Evolutionary conservation across 2,329 filamentous ascomycete species (phyloP).

Genomic region (Phoma sp.): DNA sequence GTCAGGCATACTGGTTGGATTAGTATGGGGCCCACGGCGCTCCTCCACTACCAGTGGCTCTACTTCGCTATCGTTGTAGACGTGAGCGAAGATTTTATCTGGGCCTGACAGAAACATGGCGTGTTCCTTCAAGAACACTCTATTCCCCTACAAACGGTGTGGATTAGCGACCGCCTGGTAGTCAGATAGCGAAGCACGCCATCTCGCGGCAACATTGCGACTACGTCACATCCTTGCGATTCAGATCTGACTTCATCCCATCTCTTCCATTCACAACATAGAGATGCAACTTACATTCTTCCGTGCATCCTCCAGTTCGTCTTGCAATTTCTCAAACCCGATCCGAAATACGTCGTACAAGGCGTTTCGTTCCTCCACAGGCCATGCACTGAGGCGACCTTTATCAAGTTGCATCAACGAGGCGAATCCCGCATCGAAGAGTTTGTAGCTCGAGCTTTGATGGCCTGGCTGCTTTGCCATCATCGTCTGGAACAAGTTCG

Average conservation of each 20-base stretch:
- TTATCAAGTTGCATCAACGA: slow-evolving; percentile 5
- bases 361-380: slow-evolving; percentile 7
- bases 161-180: not conserved
- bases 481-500: slow-evolving; percentile 29
- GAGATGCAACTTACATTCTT: slow-evolving; percentile 18
- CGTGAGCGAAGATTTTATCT: slow-evolving; percentile 14
- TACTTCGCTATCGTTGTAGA: slow-evolving; percentile 5
- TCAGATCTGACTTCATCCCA: not conserved
- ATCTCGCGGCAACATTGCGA: slow-evolving; percentile 7
- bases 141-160: slow-evolving; percentile 10
- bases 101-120: slow-evolving; percentile 10
- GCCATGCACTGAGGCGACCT: slow-evolving; percentile 19
- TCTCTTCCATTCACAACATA: not conserved
- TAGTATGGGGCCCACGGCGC: slow-evolving; percentile 17
- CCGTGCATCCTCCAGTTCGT: slow-evolving; percentile 22
- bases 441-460: slow-evolving; percentile 22
- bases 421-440: slow-evolving; percentile 19
- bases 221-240: not conserved
- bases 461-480: slow-evolving; percentile 26
- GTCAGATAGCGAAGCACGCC: slow-evolving; percentile 10
- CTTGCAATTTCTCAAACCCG: slow-evolving; percentile 17
- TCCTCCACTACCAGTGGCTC: slow-evolving; percentile 5
- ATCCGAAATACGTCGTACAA: slow-evolving; percentile 12
- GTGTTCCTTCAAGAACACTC: slow-evolving; percentile 25
- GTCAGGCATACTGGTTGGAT: slow-evolving; percentile 22